Percentiles rank a stretch among this genome's conserved stretches.
Evolutionary conservation across 805 yeast genomes (phyloP).

Genomic region (Priceomyces melissophilus): DNA sequence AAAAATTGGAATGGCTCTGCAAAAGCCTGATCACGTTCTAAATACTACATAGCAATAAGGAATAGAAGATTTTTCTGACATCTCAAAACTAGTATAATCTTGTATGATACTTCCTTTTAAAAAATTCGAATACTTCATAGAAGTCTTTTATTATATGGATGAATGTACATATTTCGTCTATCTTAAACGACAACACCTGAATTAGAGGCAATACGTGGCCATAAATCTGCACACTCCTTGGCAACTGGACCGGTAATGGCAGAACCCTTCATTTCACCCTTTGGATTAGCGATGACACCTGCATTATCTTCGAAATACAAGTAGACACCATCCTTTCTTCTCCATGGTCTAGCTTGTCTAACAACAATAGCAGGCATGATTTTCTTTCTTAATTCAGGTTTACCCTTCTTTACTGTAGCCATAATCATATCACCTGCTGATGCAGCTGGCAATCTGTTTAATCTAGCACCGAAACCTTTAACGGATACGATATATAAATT

Average conservation of each 20-base stretch:
- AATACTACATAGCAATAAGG: too few relatives aligned
- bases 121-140: too few relatives aligned
- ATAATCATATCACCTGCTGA: conserved; percentile 99
- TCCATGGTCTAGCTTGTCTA: conserved; percentile 99
- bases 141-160: conserved; percentile 2
- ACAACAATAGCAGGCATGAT: conserved; percentile 99
- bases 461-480: conserved; percentile 99
- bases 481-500: conserved; percentile 98
- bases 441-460: conserved; percentile 99
- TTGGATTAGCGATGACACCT: conserved; percentile 99
- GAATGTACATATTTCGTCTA: conserved; percentile 1
- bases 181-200: conserved; percentile 99
- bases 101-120: too few relatives aligned
- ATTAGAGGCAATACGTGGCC: conserved; percentile 99
- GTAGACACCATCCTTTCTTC: conserved; percentile 99
- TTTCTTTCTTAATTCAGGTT: conserved; percentile 99
- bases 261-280: conserved; percentile 99
- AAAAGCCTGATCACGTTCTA: too few relatives aligned
- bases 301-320: conserved; percentile 99
- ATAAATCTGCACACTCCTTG: conserved; percentile 99
- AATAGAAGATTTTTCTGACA: too few relatives aligned
- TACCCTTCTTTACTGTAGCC: conserved; percentile 99
- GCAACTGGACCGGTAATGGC: conserved; percentile 99
- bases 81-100: too few relatives aligned
- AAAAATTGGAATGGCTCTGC: too few relatives aligned